phyloP scores from a whole-genome alignment of 2,329 filamentous ascomycete genomes.

The Bipolaris gigantea region DNA sequence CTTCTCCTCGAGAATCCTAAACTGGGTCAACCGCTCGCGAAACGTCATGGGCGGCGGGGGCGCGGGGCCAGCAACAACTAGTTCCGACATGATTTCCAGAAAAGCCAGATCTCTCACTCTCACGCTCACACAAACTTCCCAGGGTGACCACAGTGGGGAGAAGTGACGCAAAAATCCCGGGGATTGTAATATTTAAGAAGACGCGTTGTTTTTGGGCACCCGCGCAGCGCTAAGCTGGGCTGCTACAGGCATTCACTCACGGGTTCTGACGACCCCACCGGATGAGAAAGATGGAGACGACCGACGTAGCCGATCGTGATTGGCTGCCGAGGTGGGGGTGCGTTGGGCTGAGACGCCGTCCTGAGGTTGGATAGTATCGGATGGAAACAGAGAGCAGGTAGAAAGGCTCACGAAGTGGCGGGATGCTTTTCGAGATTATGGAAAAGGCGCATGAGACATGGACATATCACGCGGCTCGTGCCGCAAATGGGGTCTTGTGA shows the following conservation, averaged over 20 bases:
- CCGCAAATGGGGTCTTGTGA: slow-evolving; percentile 15
- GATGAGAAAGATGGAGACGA: slow-evolving; percentile 28
- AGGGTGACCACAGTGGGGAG: neutral
- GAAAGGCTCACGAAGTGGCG: slow-evolving; percentile 31
- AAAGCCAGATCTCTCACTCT: slow-evolving; percentile 8
- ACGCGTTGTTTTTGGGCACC: slow-evolving; percentile 32
- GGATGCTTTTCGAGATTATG: slow-evolving; percentile 4
- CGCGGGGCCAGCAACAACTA: slow-evolving; percentile 15
- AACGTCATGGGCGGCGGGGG: slow-evolving; percentile 28
- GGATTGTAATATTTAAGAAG: slow-evolving; percentile 35
- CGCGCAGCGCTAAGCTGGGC: slow-evolving; percentile 31
- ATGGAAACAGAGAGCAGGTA: slow-evolving; percentile 13
- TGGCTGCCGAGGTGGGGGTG: slow-evolving; percentile 34
- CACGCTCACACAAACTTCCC: slow-evolving; percentile 10
- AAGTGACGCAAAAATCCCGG: slow-evolving; percentile 19
- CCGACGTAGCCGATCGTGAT: slow-evolving; percentile 43
- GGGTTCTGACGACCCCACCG: slow-evolving; percentile 38
- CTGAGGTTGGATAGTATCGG: slow-evolving; percentile 30
- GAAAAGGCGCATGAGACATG: slow-evolving; percentile 11
- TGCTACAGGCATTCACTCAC: slow-evolving; percentile 33
- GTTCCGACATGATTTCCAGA: slow-evolving; percentile 10
- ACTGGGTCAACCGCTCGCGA: slow-evolving; percentile 42
- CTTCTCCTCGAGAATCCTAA: slow-evolving; percentile 43
- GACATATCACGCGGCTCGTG: slow-evolving; percentile 20
- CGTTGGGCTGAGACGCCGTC: slow-evolving; percentile 34